Conservation (phyloP, 2,329 filamentous ascomycete genomes). For the Leptographium lundbergii region DNA sequence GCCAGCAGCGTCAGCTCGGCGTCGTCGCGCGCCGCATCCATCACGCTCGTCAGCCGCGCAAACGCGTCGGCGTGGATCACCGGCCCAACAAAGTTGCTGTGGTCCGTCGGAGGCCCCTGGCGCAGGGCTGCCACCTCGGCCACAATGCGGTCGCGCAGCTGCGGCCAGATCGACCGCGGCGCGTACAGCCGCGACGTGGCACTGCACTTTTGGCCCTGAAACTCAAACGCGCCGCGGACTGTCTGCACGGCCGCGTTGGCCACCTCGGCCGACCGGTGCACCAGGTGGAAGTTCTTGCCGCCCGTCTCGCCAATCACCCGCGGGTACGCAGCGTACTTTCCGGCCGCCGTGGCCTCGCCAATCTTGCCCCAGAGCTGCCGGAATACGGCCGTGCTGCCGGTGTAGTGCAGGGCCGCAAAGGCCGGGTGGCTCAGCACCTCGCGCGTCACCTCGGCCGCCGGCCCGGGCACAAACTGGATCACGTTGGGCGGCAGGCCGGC, state of each 20-base stretch:
- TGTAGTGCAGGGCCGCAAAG: slow-evolving; percentile 90
- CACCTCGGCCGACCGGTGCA: slow-evolving; percentile 33
- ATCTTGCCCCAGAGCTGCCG: slow-evolving; percentile 79
- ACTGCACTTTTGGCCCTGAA: slow-evolving; percentile 37
- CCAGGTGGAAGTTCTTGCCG: slow-evolving; percentile 40
- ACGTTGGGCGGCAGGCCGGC: slow-evolving; percentile 81
- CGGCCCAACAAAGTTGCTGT: slow-evolving; percentile 30
- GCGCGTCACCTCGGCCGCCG: slow-evolving; percentile 73
- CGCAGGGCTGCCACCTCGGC: slow-evolving; percentile 22
- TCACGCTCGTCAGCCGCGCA: slow-evolving; percentile 28
- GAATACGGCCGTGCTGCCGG: slow-evolving; percentile 86
- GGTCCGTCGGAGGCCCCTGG: slow-evolving; percentile 19
- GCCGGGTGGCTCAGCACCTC: slow-evolving; percentile 62
- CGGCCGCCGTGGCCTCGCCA: slow-evolving; percentile 65
- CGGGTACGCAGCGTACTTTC: slow-evolving; percentile 66
- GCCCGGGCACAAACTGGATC: slow-evolving; percentile 85
- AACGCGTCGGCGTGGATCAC: slow-evolving; percentile 36
- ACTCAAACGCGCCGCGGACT: slow-evolving; percentile 35
- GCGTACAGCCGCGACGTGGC: slow-evolving; percentile 42
- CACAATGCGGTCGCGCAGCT: slow-evolving; percentile 25
- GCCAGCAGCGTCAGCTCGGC: slow-evolving; percentile 26
- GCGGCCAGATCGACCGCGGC: slow-evolving; percentile 29
- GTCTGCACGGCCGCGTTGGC: slow-evolving; percentile 32
- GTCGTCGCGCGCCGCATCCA: slow-evolving; percentile 32
- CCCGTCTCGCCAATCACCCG: slow-evolving; percentile 37